Evolutionary conservation across 805 yeast genomes (phyloP), one percentile per base, ranked within the genome.

Genomic region (Saccharomyces kudriavzevii): DNA sequence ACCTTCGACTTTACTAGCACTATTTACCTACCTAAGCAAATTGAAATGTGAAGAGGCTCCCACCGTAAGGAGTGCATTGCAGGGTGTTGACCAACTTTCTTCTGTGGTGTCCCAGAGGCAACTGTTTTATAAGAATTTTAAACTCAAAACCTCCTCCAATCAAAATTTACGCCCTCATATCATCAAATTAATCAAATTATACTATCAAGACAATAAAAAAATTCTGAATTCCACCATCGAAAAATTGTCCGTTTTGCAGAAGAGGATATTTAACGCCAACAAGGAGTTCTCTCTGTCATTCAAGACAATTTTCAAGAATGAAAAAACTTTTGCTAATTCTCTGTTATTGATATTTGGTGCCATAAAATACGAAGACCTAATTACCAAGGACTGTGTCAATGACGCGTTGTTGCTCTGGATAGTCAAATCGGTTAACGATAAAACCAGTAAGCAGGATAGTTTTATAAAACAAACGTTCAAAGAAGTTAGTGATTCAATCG

Each of bases 331-430:
- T 58, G 76, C 78, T 26, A 79, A 79, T 56, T 76, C 87, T 2
- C 66, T 86, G 24, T 65, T 82, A 11, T 66, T 82, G 26, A 71
- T 80, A 0, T 77, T 83, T 63, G 91, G 89, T 8, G 75, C 81
- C 10, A 67, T 77, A 2, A 73, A 75, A 22, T 82, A 77, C 59
- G 83, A 80, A 4, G 82, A 79, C 48, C 60, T 86, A 14, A 61
- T 76, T 1, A 69, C 70, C 6, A 72, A 78, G 46, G 73, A 76
- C 45, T 74, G 81, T 48, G 69, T 81, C 54, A 84, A 83, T 53
- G 85, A 83, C 58, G 77, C 79, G 2, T 71, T 87, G 66, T 65
- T 84, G 22, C 66, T 87, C 43, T 87, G 85, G 81, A 70, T 86
- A 26, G 79, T 86, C 35, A 74, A 89, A 59, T 70, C 74, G 53